Percentiles rank a stretch among this genome's conserved stretches.
Conservation (phyloP, 306 rosid genomes). For the Rubus parviflorus region DNA sequence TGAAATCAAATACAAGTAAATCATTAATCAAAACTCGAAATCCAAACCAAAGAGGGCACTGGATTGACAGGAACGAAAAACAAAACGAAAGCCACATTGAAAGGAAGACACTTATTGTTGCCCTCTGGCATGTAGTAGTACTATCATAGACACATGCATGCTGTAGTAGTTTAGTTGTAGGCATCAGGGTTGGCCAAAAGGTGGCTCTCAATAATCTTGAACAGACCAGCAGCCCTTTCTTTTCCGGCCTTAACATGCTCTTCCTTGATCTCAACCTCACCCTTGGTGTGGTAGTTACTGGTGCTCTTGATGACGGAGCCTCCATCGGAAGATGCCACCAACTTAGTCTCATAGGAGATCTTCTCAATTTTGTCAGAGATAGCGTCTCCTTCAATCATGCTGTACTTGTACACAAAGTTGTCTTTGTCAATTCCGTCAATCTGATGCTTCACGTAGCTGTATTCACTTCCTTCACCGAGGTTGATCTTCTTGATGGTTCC, state of each 20-base stretch:
- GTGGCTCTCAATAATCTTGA: constrained; percentile 26
- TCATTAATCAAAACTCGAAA: too few relatives aligned
- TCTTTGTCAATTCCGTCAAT: constrained; percentile 42
- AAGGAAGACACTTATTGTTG: too few relatives aligned
- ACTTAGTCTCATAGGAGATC: constrained; percentile 28
- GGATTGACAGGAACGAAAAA: too few relatives aligned
- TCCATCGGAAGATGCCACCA: constrained; percentile 32
- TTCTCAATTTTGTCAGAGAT: constrained; percentile 41
- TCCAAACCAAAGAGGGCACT: too few relatives aligned
- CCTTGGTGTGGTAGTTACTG: constrained; percentile 31
- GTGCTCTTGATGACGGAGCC: constrained; percentile 36
- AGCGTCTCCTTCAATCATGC: constrained; percentile 37
- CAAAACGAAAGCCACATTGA: too few relatives aligned
- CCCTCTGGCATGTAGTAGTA: too few relatives aligned
- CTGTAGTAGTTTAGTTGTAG: not conserved
- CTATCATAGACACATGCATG: too few relatives aligned
- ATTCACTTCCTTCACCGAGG: constrained; percentile 33
- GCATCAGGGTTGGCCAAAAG: not conserved
- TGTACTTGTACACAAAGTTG: constrained; percentile 34
- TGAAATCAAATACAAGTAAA: too few relatives aligned
- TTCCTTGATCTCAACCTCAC: constrained; percentile 21
- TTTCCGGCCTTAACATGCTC: not conserved
- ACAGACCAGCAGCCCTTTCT: not conserved
- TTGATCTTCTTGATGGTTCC: constrained; percentile 54
- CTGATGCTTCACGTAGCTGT: constrained; percentile 38